phyloP scores from a whole-genome alignment of 805 yeast genomes.

The Metschnikowia baotianmanensis region DNA sequence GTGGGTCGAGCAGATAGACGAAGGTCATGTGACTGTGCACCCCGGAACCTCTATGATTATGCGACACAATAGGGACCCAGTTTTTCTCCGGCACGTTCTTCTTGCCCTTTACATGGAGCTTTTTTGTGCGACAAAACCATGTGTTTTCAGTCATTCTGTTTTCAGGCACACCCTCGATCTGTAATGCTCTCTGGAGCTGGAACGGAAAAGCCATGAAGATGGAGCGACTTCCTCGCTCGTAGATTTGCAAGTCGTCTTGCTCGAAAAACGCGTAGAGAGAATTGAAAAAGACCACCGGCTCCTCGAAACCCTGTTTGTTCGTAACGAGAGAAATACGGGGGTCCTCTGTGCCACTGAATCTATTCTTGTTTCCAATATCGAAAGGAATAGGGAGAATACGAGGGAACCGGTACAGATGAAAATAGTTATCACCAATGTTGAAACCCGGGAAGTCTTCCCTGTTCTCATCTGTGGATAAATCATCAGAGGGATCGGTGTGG shows the following conservation, averaged over 20 bases:
- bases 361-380: conserved; percentile 7
- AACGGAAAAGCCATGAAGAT: conserved; percentile 19
- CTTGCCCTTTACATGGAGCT: no score
- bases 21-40: conserved; percentile 29
- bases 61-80: conserved; percentile 40
- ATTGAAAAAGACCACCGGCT: conserved; percentile 49
- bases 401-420: conserved; percentile 12
- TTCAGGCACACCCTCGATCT: no score
- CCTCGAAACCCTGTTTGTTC: conserved; percentile 35
- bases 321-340: conserved; percentile 41
- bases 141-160: no score
- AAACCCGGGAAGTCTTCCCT: conserved; percentile 2
- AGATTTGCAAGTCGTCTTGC: no score
- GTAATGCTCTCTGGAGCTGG: conserved; percentile 17
- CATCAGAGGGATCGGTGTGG: conserved; percentile 25
- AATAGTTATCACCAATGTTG: conserved; percentile 5
- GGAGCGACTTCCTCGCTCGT: no score
- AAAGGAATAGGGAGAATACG: conserved; percentile 13
- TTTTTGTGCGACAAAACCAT: no score
- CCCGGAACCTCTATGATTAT: conserved; percentile 22
- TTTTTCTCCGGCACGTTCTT: no score
- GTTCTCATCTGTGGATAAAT: no score
- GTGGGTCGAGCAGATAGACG: conserved; percentile 32
- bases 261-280: no score
- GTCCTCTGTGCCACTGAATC: conserved; percentile 47